Base-by-base conservation (phyloP, 192 early-diverging fungal genomes). In the Funneliformis geosporum region DNA sequence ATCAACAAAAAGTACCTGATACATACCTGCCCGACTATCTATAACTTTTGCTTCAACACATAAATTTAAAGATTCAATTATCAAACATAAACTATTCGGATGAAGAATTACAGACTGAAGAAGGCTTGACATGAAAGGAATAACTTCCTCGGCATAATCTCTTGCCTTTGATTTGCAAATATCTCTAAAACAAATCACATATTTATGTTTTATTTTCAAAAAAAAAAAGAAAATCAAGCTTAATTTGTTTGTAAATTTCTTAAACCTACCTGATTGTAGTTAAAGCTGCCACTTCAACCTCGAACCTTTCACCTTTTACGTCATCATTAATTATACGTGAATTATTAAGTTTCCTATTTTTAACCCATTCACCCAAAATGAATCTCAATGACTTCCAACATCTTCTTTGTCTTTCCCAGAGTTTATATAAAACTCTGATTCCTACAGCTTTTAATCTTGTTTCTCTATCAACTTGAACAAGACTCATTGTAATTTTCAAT, bases 311-410 rank as follows among this genome's bases (percentile, higher is more conserved):
- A 21, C 82, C 66, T 23, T 81, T 79, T 25, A 79, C 6, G 71
- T 83, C 60, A 72, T 85, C 47, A 50, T 82, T 16, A 46, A 80
- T 42, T 59, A 33, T 33, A 33, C 75, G 46, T 16, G 78, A 67
- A 8, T 23, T 7, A 25, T 66, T 25, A 10, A 68, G 33, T 61
- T 84, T 86, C 8, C 89, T 80, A 10, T 77, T 83, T 47, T 86
- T 74, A 14, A 87, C 83, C 89, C 89, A 90, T 14, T 86, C 85
- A 5, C 82, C 70, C 12, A 90, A 81, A 4, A 88, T 81, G 47
- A 84, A 82, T n/a, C 84, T 83, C 5, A 90, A 76, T 12, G 85
- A 85, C 64, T 84, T 86, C 89, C 89, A 90, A 8, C 84, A 82
- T 50, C 88, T 83, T n/a, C 85, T 88, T 46, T 89, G 88, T 33